Conservation (phyloP, 768 basidiomycete genomes). For the Russula earlei region DNA sequence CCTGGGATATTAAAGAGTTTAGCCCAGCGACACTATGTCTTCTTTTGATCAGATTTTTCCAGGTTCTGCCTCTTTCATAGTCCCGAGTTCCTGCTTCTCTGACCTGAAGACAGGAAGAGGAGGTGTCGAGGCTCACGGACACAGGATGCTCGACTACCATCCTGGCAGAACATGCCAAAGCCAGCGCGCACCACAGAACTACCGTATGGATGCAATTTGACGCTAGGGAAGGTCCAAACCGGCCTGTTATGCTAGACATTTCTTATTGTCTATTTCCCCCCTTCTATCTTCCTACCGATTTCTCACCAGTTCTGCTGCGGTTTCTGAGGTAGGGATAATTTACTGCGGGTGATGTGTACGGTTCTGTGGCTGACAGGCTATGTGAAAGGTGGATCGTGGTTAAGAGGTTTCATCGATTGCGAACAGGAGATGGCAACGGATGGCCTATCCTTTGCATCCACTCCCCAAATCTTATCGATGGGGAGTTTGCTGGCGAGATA, state of each 20-base stretch:
- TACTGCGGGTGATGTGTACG: too few species aligned
- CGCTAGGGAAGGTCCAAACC: not conserved
- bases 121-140: not conserved
- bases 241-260: constrained; percentile 9
- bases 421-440: not conserved
- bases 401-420: constrained; percentile 8
- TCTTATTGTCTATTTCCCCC: constrained; percentile 1
- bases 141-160: not conserved
- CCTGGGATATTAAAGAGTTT: constrained; percentile 15
- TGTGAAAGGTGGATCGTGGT: constrained; percentile 12
- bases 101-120: constrained; percentile 1
- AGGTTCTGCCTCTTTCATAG: not conserved
- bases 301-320: constrained; percentile 1
- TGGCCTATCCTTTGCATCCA: constrained; percentile 14
- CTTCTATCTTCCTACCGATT: not conserved
- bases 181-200: constrained; percentile 1
- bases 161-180: constrained; percentile 1
- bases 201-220: constrained; percentile 11
- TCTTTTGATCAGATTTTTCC: constrained; percentile 17
- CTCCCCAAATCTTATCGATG: not conserved
- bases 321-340: constrained; percentile 16
- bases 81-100: not conserved
- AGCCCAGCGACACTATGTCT: constrained; percentile 6
- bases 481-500: not conserved
- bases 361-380: not conserved